Conservation (phyloP, 1,284 basidiomycete species). For the Ceraceosorus guamensis region DNA sequence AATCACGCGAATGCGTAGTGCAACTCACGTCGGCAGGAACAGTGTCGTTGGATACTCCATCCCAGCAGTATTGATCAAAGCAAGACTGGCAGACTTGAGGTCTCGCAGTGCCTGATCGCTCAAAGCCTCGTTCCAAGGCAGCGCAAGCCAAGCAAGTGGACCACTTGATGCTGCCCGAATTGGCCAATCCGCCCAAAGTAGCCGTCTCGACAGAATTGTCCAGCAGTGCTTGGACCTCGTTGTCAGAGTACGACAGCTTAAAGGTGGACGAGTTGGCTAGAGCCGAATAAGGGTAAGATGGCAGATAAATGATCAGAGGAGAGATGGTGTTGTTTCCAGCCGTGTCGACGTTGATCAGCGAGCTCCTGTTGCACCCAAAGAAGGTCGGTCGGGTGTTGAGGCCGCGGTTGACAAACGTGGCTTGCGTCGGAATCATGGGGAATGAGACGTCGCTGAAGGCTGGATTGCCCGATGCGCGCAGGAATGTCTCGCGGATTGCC, state of each 20-base stretch:
- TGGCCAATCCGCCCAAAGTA: conserved; percentile 22
- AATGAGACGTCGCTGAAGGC: conserved; percentile 45
- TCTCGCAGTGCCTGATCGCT: conserved; percentile 15
- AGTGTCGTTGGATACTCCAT: conserved; percentile 34
- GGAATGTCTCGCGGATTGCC: conserved; percentile 48
- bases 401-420: conserved; percentile 60
- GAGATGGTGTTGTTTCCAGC: conserved; percentile 42
- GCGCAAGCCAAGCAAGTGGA: conserved; percentile 39
- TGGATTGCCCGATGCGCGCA: conserved; percentile 15
- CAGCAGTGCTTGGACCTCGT: conserved; percentile 27
- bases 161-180: conserved; percentile 27
- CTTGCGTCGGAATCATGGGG: conserved; percentile 51
- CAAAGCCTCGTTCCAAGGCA: conserved; percentile 35
- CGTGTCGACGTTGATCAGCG: conserved; percentile 46
- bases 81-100: conserved; percentile 34
- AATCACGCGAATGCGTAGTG: conserved; percentile 2
- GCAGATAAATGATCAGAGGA: conserved; percentile 51
- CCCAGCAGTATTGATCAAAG: conserved; percentile 42
- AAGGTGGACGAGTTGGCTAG: conserved; percentile 36
- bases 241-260: conserved; percentile 47
- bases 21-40: conserved; percentile 8
- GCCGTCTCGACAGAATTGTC: conserved; percentile 42
- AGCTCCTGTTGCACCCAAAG: conserved; percentile 60
- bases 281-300: conserved; percentile 52
- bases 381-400: conserved; percentile 65